A percentile compares a stretch with the other conserved stretches of the same genome.
These are phyloP conservation scores for Candida glucosophila DNA, from an alignment of 1,139 yeast species.

Conservation along the genomic window DNA sequence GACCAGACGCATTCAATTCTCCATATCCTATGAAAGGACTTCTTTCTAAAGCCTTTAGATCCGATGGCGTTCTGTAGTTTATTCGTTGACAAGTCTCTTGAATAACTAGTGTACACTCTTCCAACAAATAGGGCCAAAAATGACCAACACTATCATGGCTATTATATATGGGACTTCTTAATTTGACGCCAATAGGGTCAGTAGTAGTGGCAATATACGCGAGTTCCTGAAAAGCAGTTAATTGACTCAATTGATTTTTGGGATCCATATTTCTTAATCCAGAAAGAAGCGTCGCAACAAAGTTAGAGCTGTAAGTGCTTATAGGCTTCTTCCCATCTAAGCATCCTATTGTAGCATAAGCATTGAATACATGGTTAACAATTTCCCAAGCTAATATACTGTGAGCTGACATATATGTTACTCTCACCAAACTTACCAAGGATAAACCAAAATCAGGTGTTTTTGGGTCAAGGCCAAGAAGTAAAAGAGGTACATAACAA, in stretches of 20 bases:
- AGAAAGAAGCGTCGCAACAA: conserved; percentile 61
- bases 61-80: conserved; percentile 24
- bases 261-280: conserved; percentile 51
- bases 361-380: conserved; percentile 54
- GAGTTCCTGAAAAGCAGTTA: conserved; percentile 70
- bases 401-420: conserved; percentile 31
- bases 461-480: conserved; percentile 27
- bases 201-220: conserved; percentile 49
- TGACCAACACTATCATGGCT: conserved; percentile 37
- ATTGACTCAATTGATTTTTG: conserved; percentile 46
- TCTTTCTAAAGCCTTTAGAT: conserved; percentile 21
- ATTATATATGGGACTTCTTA: conserved; percentile 47
- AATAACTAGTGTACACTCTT: conserved; percentile 51
- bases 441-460: conserved; percentile 29
- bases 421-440: conserved; percentile 22
- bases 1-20: conserved; percentile 2
- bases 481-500: conserved; percentile 15
- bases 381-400: conserved; percentile 49
- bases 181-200: conserved; percentile 32
- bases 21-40: conserved; percentile 7
- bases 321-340: conserved; percentile 64
- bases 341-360: conserved; percentile 80
- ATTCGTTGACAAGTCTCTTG: conserved; percentile 36
- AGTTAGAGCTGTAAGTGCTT: conserved; percentile 61
- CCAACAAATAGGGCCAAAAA: conserved; percentile 50